Evolutionary conservation across 176 grass and related monocot species (phyloP), one percentile per base, ranked within the genome.

Genomic region (Avena eriantha): DNA sequence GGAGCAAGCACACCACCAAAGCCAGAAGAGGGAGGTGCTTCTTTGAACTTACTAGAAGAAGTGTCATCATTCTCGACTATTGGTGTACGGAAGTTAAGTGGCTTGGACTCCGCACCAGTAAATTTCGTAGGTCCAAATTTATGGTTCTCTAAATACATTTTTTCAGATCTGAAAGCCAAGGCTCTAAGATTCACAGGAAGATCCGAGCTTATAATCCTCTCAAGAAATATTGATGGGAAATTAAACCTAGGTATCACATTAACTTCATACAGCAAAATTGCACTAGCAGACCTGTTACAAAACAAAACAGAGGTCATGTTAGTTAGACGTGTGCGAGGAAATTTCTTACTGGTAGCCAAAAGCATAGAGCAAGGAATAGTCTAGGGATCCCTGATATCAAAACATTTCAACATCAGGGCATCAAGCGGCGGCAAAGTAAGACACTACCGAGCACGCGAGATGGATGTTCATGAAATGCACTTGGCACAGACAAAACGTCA

Each of bases 151-250:
- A 78, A 80, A 77, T 79, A 94, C 86, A 89, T 88, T 81, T 57
- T 89, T 80, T 96, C 93, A 86, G 96, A 90, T 87, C 91, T 92
- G 85, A 49, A 88, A 34, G 93, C 92, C 82, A 98, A 89, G 8
- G 96, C 93, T 87, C 81, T 55, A 47, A 98, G 92, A 77, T 98
- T 98, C 72, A 92, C 87, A 60, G 96, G 96, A 89, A 98, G 96
- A 86, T 98, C 92, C 0, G 96, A 98, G 45, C 76, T 89, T 82
- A 98, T 96, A 76, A 98, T 96, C 82, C 89, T 95, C 87, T 98
- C 96, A 80, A 98, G 92, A 91, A 98, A 96, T 77, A 98, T 93
- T 35, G 96, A 90, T 41, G 96, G 96, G 16, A 98, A 98, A 39
- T 98, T 91, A 86, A 96, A 98, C 90, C 87, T 94, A 49, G 96